Evolutionary conservation across 1,284 basidiomycete species (phyloP).

Genomic region (Tilletia caries): DNA sequence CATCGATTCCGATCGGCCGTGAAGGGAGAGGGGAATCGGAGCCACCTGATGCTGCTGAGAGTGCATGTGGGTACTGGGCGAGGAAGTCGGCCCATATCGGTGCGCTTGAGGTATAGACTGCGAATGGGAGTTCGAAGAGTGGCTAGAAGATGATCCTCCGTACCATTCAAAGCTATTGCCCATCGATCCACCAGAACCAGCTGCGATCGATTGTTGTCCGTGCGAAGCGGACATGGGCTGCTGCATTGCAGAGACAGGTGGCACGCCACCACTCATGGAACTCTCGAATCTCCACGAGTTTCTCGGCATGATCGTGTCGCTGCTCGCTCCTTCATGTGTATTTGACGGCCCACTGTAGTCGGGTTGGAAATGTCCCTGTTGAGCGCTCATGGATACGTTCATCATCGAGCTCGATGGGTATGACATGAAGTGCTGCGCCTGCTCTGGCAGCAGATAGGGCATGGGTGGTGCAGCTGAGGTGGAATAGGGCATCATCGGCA

Average conservation of each 20-base stretch:
- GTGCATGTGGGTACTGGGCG: background rate
- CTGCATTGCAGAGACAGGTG: background rate
- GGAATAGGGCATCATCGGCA: background rate
- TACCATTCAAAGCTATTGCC: background rate
- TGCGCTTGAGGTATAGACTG: too few relatives aligned
- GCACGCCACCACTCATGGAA: background rate
- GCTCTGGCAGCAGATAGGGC: slow-evolving; percentile 2
- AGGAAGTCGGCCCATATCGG: too few relatives aligned
- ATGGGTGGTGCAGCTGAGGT: background rate
- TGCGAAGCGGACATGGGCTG: background rate
- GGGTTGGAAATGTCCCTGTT: background rate
- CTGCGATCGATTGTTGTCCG: background rate
- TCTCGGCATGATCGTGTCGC: background rate
- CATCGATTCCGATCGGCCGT: background rate
- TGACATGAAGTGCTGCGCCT: background rate
- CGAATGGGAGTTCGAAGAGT: background rate
- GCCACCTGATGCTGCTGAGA: background rate
- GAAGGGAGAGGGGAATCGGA: background rate
- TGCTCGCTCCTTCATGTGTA: background rate
- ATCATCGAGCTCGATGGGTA: slow-evolving; percentile 5
- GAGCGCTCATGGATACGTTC: background rate
- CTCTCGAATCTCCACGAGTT: background rate
- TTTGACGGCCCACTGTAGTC: background rate
- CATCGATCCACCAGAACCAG: background rate
- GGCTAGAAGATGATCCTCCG: background rate